Evolutionary conservation across 106 monocot genomes (phyloP), one percentile per base, ranked within the genome.

Genomic region (Allium cepa): DNA sequence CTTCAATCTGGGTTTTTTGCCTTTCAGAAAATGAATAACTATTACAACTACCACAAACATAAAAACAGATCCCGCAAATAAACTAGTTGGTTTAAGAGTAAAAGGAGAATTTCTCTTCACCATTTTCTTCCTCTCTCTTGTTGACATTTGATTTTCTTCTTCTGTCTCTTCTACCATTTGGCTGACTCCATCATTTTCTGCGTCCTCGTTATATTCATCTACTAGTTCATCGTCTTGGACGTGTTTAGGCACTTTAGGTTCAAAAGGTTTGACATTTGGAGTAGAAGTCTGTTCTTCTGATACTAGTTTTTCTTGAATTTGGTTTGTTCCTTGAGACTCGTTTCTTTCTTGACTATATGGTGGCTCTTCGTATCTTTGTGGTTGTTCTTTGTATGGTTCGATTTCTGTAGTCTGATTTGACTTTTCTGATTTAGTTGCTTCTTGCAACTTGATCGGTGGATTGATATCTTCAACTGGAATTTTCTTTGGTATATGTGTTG

Each of bases 51-150:
- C 26, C 9, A 77, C 76, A 17, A 81, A 16, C 22, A 77, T 49
- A 57, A 81, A 73, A 17, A 59, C 72, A 3, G 73, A 81, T 12
- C 56, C 69, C 56, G 68, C 72, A 12, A 77, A 18, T 18, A 69
- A 13, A 49, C 49, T 49, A 0, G 49, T 10, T 3, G 52, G 28
- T 14, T 15, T 28, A 9, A 59, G 36, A 17, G 59, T 11, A 10
- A 36, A 51, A 4, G 18, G 61, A 18, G 7, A 7, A 4, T 26
- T 27, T 53, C 52, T 72, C 56, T 46, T 46, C 64, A 7, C 14
- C 47, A 46, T 9, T 57, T 26, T 57, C 36, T 22, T 48, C 46
- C 11, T 45, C n/a, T 57, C 10, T 16, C 56, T 49, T 45, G 28
- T 16, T 27, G 57, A 17, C 73, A 9, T 46, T 47, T 8, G 11